Percentiles rank a stretch among this genome's conserved stretches.
Conservation (phyloP, 805 yeast species). For the Cyberlindnera misumaiensis region DNA sequence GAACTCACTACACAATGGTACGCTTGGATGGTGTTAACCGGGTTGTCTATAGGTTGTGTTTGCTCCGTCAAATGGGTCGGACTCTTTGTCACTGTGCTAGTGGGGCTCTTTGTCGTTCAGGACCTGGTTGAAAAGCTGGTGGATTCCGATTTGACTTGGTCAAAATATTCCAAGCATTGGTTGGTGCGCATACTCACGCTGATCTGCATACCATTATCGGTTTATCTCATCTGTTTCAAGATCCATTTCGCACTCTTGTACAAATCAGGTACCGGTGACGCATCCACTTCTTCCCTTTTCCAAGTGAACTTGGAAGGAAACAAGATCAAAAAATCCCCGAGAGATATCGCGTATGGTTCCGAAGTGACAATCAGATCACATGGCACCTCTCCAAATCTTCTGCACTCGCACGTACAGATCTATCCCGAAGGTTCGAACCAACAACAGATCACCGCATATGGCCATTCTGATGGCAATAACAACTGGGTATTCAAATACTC, state of each 20-base stretch:
- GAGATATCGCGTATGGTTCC: constrained; percentile 58
- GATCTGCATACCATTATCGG: constrained; percentile 62
- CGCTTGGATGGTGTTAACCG: constrained; percentile 53
- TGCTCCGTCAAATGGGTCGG: constrained; percentile 89
- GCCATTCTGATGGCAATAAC: constrained; percentile 82
- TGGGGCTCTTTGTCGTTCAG: constrained; percentile 51
- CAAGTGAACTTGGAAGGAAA: constrained; percentile 79
- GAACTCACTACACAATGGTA: constrained; percentile 39
- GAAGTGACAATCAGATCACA: constrained; percentile 46
- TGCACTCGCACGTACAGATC: constrained; percentile 82
- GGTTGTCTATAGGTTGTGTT: constrained; percentile 71
- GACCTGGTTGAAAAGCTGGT: constrained; percentile 43
- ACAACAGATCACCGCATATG: constrained; percentile 91
- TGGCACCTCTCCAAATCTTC: constrained; percentile 65
- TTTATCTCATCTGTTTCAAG: constrained; percentile 70
- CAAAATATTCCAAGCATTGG: constrained; percentile 60
- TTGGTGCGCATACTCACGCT: constrained; percentile 53
- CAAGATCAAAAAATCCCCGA: constrained; percentile 57
- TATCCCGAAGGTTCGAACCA: constrained; percentile 92
- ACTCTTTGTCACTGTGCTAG: constrained; percentile 52
- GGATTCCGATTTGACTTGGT: constrained; percentile 22
- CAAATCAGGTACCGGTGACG: constrained; percentile 89
- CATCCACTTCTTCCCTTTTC: constrained; percentile 81
- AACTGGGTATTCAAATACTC: constrained; percentile 67
- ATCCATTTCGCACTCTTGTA: constrained; percentile 71